Conservation (phyloP, 805 yeast genomes). For the Saturnispora kantuleensis region DNA sequence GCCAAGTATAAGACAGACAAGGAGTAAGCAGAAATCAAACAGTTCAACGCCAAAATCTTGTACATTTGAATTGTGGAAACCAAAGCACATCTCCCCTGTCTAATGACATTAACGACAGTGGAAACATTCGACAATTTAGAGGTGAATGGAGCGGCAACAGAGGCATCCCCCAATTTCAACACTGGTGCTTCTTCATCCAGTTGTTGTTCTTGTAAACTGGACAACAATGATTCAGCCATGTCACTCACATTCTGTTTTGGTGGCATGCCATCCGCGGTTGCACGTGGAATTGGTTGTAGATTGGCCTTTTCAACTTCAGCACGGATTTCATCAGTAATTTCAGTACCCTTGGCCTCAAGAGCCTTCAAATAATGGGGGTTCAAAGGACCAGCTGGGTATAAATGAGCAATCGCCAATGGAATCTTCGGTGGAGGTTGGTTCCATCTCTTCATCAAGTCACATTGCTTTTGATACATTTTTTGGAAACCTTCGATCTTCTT, state of each 20-base stretch:
- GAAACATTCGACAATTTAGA: constrained; percentile 87
- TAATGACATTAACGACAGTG: constrained; percentile 84
- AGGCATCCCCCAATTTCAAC: constrained; percentile 93
- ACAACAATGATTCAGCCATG: constrained; percentile 58
- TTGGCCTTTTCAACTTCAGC: constrained; percentile 47
- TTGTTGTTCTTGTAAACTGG: constrained; percentile 41
- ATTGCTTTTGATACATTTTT: constrained; percentile 75
- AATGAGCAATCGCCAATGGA: constrained; percentile 82
- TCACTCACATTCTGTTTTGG: constrained; percentile 17
- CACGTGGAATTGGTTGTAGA: constrained; percentile 17
- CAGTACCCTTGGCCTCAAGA: constrained; percentile 74
- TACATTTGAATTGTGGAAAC: constrained; percentile 98
- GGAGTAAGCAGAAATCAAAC: constrained; percentile 94
- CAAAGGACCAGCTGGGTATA: constrained; percentile 89
- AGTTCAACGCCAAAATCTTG: constrained; percentile 92
- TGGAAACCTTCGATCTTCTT: constrained; percentile 55
- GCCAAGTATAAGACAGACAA: constrained; percentile 89
- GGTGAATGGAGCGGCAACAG: constrained; percentile 98
- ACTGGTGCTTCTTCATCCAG: constrained; percentile 79
- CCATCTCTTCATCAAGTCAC: constrained; percentile 72
- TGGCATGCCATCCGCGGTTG: constrained; percentile 21
- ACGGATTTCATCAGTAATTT: constrained; percentile 65
- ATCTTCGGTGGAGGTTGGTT: constrained; percentile 73
- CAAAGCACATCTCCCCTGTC: constrained; percentile 97
- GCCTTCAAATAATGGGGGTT: constrained; percentile 86